A percentile compares a stretch with the other conserved stretches of the same genome.
These are phyloP conservation scores for Phytophthora agathidicida DNA, from an alignment of 352 stramenopile species.

Conservation along the genomic window DNA sequence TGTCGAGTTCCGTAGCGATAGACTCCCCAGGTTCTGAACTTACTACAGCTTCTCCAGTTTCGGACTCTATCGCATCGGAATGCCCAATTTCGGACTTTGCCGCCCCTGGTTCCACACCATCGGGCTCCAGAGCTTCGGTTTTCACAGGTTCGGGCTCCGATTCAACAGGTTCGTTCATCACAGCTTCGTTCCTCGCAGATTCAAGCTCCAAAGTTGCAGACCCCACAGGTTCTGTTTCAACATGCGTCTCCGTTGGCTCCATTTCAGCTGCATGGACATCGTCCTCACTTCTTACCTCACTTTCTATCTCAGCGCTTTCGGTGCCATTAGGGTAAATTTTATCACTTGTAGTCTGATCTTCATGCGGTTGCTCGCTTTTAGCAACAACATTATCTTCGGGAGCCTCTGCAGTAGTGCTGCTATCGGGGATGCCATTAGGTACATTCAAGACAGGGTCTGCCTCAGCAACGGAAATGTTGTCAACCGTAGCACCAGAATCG, in stretches of 20 bases:
- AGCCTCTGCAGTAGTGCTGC: neutral
- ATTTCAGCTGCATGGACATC: neutral
- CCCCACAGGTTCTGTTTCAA: neutral
- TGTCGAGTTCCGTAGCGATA: too few relatives aligned
- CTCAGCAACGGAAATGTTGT: neutral
- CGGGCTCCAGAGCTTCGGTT: neutral
- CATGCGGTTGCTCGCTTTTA: neutral
- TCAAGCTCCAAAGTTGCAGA: neutral
- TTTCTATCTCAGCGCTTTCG: neutral
- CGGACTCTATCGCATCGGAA: neutral
- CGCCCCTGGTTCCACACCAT: neutral
- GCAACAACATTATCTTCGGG: neutral
- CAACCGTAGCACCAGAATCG: conserved; percentile 1
- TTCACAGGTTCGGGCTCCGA: neutral
- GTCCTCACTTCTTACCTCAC: neutral
- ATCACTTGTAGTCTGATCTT: conserved; percentile 2
- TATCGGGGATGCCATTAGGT: neutral
- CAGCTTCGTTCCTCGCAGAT: neutral
- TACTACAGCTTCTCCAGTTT: neutral
- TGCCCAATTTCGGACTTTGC: neutral
- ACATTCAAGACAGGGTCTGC: neutral
- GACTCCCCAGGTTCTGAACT: too few relatives aligned
- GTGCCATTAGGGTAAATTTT: neutral
- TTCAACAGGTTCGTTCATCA: neutral
- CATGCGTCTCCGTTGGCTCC: neutral